Evolutionary conservation across 176 grass and related monocot genomes (phyloP), one percentile per base, ranked within the genome.

Genomic region (Paspalum vaginatum): DNA sequence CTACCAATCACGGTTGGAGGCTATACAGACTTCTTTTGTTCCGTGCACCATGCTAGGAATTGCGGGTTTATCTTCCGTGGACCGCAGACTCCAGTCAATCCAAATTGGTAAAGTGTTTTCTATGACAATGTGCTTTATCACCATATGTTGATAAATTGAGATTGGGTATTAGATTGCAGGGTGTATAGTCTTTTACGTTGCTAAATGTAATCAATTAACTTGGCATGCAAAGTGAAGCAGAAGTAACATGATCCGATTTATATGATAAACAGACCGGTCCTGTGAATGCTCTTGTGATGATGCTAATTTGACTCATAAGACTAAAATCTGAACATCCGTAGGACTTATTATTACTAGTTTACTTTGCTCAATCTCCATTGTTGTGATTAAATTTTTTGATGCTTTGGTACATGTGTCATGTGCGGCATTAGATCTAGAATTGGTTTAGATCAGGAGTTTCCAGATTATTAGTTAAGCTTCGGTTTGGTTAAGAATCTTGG

Each of bases 1-100:
- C 79, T 98, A 22, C 96, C 96, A 20, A 82, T 91, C 72, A 87
- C 74, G 1, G 88, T 98, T 13, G 96, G 96, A 16, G 96, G 92
- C 55, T 98, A 98, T 74, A 95, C 96, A 0, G 96, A 98, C 80
- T 98, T 98, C 86, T 98, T 89, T 88, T 98, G 86, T 63, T 98
- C 92, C 1, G 81, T 93, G 63, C 84, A 98, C 86, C 96, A 98
- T 79, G 88, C 96, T 21, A 98, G 86, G 74, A 98, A 98, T 16
- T 98, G 96, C 12, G 92, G 96, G 27, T 89, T 78, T 50, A 98
- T 98, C 62, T 98, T 98, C 84, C 92, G 92, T 38, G 96, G 96
- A 0, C 89, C 92, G 15, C 79, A 93, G 66, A 95, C 89, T 78
- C 80, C 96, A 86, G 74, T 98, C 80, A 84, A 79, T 84, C 81